Evolutionary conservation across 164 flowering plant species (phyloP).

Genomic region (Dillenia turbinata): DNA sequence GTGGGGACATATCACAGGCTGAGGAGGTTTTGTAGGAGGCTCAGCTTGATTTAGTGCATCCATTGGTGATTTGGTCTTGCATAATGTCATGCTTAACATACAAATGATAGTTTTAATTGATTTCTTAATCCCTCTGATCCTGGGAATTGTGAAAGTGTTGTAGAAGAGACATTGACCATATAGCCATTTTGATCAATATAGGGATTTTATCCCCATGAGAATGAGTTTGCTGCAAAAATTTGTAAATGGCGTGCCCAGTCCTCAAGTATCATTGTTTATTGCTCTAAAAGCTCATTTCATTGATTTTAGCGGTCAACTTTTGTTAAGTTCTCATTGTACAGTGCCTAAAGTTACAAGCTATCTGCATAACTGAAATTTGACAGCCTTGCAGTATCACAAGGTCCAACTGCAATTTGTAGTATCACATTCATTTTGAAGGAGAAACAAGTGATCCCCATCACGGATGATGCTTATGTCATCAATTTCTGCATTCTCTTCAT

Average conservation of each 20-base stretch:
- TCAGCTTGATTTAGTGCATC: too few species aligned
- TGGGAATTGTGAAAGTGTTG: too few species aligned
- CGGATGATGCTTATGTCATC: conserved; percentile 71
- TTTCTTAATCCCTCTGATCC: too few species aligned
- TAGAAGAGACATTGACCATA: too few species aligned
- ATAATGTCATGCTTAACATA: too few species aligned
- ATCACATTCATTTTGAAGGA: conserved; percentile 32
- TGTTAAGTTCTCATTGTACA: conserved; percentile 12
- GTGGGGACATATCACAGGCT: too few species aligned
- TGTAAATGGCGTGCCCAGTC: conserved; percentile 14
- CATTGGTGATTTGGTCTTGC: too few species aligned
- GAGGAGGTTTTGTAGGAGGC: too few species aligned
- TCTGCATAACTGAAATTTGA: conserved; percentile 8
- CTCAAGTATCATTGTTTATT: conserved; percentile 6
- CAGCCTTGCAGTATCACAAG: conserved; percentile 13
- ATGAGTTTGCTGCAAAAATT: conserved; percentile 5
- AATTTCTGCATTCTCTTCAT: conserved; percentile 73
- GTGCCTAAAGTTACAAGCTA: conserved; percentile 16
- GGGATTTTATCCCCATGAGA: conserved; percentile 5
- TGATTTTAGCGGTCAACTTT: conserved; percentile 6
- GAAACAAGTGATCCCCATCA: conserved; percentile 84
- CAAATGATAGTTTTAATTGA: too few species aligned
- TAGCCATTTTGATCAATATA: background rate
- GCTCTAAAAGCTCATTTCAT: conserved; percentile 6
- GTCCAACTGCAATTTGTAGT: conserved; percentile 11